These are phyloP conservation scores for Arthroderma uncinatum DNA, from an alignment of 2,329 filamentous ascomycete species.

Conservation along the genomic window DNA sequence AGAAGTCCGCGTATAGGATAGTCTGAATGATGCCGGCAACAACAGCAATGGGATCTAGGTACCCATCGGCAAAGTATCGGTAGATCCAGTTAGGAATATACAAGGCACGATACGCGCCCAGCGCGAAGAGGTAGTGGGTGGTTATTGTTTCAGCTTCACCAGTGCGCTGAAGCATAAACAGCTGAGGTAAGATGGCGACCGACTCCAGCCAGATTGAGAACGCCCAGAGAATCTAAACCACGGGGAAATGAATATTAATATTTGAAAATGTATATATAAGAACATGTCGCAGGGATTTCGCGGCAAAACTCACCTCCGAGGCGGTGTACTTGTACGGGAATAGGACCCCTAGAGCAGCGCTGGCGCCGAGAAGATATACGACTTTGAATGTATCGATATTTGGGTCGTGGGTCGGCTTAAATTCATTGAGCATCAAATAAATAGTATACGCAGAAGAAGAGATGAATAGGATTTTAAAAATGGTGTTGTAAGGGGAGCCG, in stretches of 20 bases:
- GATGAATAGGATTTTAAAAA: conserved; percentile 96
- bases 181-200: conserved; percentile 89
- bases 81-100: conserved; percentile 99
- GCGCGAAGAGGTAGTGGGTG: conserved; percentile 89
- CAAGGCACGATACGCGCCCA: conserved; percentile 80
- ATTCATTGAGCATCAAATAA: conserved; percentile 95
- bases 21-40: conserved; percentile 87
- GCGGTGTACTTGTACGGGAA: conserved; percentile 76
- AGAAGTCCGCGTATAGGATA: conserved; percentile 94
- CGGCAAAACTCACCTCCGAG: conserved; percentile 44
- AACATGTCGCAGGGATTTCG: neutral
- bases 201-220: conserved; percentile 98
- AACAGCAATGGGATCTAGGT: conserved; percentile 79
- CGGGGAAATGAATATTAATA: conserved; percentile 13
- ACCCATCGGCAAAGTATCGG: conserved; percentile 67
- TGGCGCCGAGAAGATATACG: conserved; percentile 78
- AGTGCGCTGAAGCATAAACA: conserved; percentile 96
- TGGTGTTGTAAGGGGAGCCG: conserved; percentile 74
- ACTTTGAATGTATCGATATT: conserved; percentile 97
- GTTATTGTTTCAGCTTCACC: conserved; percentile 99
- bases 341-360: conserved; percentile 64
- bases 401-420: conserved; percentile 93
- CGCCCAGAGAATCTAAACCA: conserved; percentile 71
- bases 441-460: conserved; percentile 81
- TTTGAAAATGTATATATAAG: neutral